Base-by-base conservation (phyloP, 2,329 filamentous ascomycete species). In the Aspergillus aculeatus region DNA sequence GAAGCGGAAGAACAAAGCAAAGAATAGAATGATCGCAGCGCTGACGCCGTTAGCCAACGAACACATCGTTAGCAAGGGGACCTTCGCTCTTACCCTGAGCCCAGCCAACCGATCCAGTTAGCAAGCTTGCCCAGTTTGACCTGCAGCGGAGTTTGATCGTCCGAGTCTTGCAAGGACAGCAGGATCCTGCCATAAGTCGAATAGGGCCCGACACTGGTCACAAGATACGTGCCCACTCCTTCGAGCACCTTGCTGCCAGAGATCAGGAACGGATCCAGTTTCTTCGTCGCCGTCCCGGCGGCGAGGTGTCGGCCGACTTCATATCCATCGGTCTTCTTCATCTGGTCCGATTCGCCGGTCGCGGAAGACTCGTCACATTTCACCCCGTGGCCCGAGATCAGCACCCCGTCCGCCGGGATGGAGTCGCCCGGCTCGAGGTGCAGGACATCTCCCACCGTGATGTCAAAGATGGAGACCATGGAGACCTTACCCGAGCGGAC, bases 1-100 rank as follows among this genome's bases (percentile, higher is more conserved):
- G 71, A 96, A 97, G 68, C 92, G 85, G 78, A 96, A 93, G 69
- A 96, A 86, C 14, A 96, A 82, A 50, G 96, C 89, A 50, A 94
- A 82, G 77, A 97, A 96, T 50, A 96, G 81, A 14, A 95, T 80
- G 64, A 89, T 91, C 52, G 92, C 91, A 62, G 85, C 80, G 50
- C 76, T 77, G 38, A 29, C 47, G 21, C 7, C 38, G 57, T 69
- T 44, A 70, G 64, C 53, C n/a, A 54, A 7, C 16, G n/a, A 35
- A 35, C 14, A 29, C 32, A 24, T 21, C 10, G 26, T 11, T 5
- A 6, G 19, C 19, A 31, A 44, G 3, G 4, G 14, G 29, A 12
- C 23, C 16, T n/a, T 9, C 16, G 14, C 14, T 62, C 68, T 70
- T 70, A 78, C 76, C 83, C 86, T 72, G 91, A 91, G 75, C 89